Base-by-base conservation (phyloP, 2,329 filamentous ascomycete species). In the Neospermospora avenae region DNA sequence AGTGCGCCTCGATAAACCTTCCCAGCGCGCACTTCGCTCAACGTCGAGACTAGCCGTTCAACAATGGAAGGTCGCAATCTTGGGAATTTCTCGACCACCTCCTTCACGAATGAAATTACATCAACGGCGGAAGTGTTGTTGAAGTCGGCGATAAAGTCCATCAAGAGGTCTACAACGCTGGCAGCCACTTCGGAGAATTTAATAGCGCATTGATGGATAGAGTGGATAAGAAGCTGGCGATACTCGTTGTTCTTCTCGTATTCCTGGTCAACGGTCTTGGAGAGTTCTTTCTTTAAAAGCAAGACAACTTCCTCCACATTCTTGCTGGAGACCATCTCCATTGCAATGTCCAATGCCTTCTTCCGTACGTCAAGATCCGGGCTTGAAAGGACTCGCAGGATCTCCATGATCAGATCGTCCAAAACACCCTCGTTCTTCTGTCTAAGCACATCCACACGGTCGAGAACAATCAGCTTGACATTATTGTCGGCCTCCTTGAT, bases 401-500 rank as follows among this genome's bases (percentile, higher is more conserved):
- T 93, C 75, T 99, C 95, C 95, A 99, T 98, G 4, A 90, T 91
- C 52, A 98, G 77, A 71, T 99, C 95, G 72, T 98, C 93, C 60
- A 99, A 77, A 20, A 98, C 86, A 55, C 93, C 93, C 72, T 95
- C 90, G 68, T 96, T 96, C 76, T 91, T 91, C 73, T 88, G 87
- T 68, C 93, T 84, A 64, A 97, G 76, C 70, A 93, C 88, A 70
- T 96, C 89, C 39, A 99, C 95, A 48, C 93, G 89, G 72, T 98
- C 95, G 45, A 99, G 82, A 20, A 99, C 95, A 68, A 99, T 99
- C 48, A 99, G 86, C 79, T 99, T 99, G 65, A 99, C 95, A 73
- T 99, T 99, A 80, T 99, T 99, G 75, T 99, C 95, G 0, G 95
- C 88, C 77, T 98, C 95, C 77, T 96, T 96, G 74, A 99, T 97